Evolutionary conservation across 2,329 filamentous ascomycete species (phyloP).

Genomic region (Geosmithia morbida): DNA sequence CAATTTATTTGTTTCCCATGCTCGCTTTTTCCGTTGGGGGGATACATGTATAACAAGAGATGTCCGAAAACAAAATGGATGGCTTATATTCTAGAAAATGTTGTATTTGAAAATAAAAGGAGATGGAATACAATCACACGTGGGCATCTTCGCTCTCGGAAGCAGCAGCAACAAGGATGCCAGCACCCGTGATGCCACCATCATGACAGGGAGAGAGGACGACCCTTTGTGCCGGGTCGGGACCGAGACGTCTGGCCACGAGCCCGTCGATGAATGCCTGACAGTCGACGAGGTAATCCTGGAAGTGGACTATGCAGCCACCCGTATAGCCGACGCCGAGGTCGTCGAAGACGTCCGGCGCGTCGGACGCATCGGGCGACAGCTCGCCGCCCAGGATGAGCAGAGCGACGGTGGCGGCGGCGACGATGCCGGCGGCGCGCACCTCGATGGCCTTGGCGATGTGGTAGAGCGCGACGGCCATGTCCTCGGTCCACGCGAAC

Average conservation of each 20-base stretch:
- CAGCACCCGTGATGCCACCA: slow-evolving; percentile 46
- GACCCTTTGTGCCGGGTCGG: slow-evolving; percentile 19
- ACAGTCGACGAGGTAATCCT: slow-evolving; percentile 56
- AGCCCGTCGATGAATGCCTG: slow-evolving; percentile 51
- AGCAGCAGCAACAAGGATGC: slow-evolving; percentile 37
- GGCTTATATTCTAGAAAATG: too few species aligned
- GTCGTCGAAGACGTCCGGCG: slow-evolving; percentile 29
- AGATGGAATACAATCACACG: slow-evolving; percentile 13
- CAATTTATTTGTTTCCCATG: too few species aligned
- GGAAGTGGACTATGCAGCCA: slow-evolving; percentile 67
- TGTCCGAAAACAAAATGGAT: too few species aligned
- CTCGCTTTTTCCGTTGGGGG: too few species aligned
- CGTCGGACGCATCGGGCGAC: slow-evolving; percentile 6
- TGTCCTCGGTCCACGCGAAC: slow-evolving; percentile 48
- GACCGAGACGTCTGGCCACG: slow-evolving; percentile 14
- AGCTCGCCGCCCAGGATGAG: slow-evolving; percentile 57
- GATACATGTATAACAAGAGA: too few species aligned
- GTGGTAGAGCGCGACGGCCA: slow-evolving; percentile 44
- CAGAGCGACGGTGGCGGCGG: slow-evolving; percentile 57
- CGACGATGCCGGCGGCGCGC: slow-evolving; percentile 60
- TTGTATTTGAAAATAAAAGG: too few species aligned
- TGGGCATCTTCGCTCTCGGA: slow-evolving; percentile 20
- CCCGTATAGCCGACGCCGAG: slow-evolving; percentile 69
- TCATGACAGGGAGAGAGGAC: slow-evolving; percentile 42
- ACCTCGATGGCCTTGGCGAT: slow-evolving; percentile 58